A percentile compares a stretch with the other conserved stretches of the same genome.
These are phyloP conservation scores for Cystofilobasidium bisporidii DNA, from an alignment of 768 basidiomycete species.

Conservation along the genomic window DNA sequence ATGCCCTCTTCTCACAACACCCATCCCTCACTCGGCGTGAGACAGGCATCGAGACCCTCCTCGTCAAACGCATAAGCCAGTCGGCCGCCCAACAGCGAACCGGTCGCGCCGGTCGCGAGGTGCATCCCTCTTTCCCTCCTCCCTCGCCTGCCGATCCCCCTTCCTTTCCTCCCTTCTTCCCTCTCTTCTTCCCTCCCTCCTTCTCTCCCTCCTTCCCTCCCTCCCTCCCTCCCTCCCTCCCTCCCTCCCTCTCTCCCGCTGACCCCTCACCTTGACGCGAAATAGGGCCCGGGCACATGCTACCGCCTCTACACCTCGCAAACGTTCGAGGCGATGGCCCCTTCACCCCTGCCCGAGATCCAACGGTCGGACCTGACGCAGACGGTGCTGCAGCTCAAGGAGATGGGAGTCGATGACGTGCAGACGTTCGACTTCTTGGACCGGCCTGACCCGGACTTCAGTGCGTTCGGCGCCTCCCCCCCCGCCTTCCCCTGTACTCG, in stretches of 20 bases:
- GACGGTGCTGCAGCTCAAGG: slow-evolving; percentile 75
- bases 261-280: not conserved
- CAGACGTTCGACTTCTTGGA: slow-evolving; percentile 83
- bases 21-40: too few relatives aligned
- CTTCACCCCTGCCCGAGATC: slow-evolving; percentile 77
- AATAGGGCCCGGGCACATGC: slow-evolving; percentile 68
- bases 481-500: too few relatives aligned
- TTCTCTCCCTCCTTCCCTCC: not conserved
- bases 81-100: slow-evolving; percentile 79
- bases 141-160: too few relatives aligned
- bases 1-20: too few relatives aligned
- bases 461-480: slow-evolving; percentile 50
- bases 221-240: not conserved
- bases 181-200: not conserved
- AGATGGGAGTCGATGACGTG: slow-evolving; percentile 61
- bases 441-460: slow-evolving; percentile 60
- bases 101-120: slow-evolving; percentile 92
- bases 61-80: slow-evolving; percentile 72
- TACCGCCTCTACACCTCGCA: slow-evolving; percentile 86
- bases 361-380: slow-evolving; percentile 73
- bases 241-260: not conserved
- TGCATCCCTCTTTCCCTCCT: slow-evolving; percentile 36
- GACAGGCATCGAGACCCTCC: slow-evolving; percentile 77
- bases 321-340: slow-evolving; percentile 56
- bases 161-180: not conserved